phyloP scores from a whole-genome alignment of 75 land plant genomes.

The Adiantum capillusveneris region DNA sequence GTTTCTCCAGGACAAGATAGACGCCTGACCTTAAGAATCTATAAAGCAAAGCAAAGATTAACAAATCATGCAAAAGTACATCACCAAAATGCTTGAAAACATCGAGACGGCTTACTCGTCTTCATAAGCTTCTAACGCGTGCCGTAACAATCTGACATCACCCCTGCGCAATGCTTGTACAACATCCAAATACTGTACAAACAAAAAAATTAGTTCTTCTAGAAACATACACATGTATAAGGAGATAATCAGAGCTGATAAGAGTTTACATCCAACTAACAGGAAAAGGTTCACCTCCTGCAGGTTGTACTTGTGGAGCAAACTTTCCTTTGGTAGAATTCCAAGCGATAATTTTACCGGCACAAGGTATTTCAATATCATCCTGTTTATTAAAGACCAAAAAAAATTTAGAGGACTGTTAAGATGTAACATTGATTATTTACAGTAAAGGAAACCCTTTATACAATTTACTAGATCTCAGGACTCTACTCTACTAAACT shows the following conservation, averaged over 20 bases:
- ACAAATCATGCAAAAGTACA: too few relatives aligned
- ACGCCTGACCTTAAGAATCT: constrained; percentile 97
- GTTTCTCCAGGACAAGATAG: constrained; percentile 94
- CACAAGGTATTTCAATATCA: constrained; percentile 91
- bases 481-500: too few relatives aligned
- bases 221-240: too few relatives aligned
- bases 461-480: too few relatives aligned
- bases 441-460: too few relatives aligned
- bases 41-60: not conserved
- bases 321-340: constrained; percentile 53
- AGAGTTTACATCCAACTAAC: too few relatives aligned
- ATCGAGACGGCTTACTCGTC: constrained; percentile 38
- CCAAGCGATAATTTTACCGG: constrained; percentile 98
- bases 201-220: too few relatives aligned
- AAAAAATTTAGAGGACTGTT: not conserved
- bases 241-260: too few relatives aligned
- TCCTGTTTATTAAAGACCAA: constrained; percentile 35
- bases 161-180: constrained; percentile 71
- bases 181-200: constrained; percentile 65
- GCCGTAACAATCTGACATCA: constrained; percentile 77
- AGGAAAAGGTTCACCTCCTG: constrained; percentile 50
- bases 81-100: not conserved
- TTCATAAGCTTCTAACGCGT: constrained; percentile 83
- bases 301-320: constrained; percentile 67
- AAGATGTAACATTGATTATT: too few relatives aligned